phyloP scores from a whole-genome alignment of 1,284 basidiomycete genomes.

The Leccinum subatratum region DNA sequence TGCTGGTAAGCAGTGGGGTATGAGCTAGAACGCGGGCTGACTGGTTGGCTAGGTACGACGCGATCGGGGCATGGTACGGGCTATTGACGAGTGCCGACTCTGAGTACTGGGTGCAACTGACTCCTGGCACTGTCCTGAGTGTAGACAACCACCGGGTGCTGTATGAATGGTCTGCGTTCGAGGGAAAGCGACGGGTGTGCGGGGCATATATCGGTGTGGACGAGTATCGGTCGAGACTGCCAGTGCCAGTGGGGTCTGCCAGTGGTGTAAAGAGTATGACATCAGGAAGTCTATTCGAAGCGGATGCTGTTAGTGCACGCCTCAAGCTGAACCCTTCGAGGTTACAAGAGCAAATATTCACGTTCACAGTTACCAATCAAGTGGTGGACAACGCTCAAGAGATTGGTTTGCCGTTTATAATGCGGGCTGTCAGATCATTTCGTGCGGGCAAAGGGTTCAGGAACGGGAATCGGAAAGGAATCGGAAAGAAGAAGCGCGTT shows the following conservation, averaged over 20 bases:
- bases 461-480: slow-evolving; percentile 30
- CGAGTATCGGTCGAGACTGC: slow-evolving; percentile 78
- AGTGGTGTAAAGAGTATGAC: slow-evolving; percentile 5
- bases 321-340: slow-evolving; percentile 63
- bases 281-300: slow-evolving; percentile 44
- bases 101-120: slow-evolving; percentile 88
- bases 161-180: slow-evolving; percentile 87
- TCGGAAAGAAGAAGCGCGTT: slow-evolving; percentile 59
- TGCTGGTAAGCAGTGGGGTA: too few species aligned
- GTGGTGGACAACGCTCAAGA: slow-evolving; percentile 79
- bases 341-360: slow-evolving; percentile 90
- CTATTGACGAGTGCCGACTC: slow-evolving; percentile 52
- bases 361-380: slow-evolving; percentile 91
- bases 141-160: slow-evolving; percentile 89
- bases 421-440: slow-evolving; percentile 58
- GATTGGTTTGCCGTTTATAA: slow-evolving; percentile 77
- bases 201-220: slow-evolving; percentile 93
- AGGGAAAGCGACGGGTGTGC: slow-evolving; percentile 86
- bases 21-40: too few species aligned
- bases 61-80: too few species aligned
- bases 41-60: too few species aligned
- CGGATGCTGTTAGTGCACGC: slow-evolving; percentile 45
- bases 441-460: slow-evolving; percentile 37
- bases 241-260: too few species aligned
- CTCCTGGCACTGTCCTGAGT: slow-evolving; percentile 74